Base-by-base conservation (phyloP, 1,284 basidiomycete genomes). In the Apiotrichum gamsii region DNA sequence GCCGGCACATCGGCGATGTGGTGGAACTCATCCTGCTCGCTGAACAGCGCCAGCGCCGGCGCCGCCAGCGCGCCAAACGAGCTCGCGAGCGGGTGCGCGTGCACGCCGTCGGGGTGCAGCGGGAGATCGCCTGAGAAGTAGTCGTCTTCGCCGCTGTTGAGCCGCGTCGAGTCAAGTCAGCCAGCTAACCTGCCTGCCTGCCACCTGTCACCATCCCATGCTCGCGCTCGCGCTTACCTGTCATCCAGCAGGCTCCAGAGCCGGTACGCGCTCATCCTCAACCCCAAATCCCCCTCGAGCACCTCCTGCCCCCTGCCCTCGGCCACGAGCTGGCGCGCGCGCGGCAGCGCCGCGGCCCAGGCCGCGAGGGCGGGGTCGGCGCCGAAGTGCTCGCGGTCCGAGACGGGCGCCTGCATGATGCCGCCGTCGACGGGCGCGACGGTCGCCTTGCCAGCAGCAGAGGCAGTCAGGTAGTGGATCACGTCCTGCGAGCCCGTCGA, bases 401-500 rank as follows among this genome's bases (percentile, higher is more conserved):
- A 69, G 8, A 64, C 69, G 13, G 72, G 67, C 1, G 70, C 72
- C 52, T 74, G 72, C 52, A 74, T 65, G 52, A 74, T 73, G 4
- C 67, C 72, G 2, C 65, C 68, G 11, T 64, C 48, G 31, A 69
- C 61, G 8, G 31, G 24, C n/a, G 57, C 35, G 11, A 8, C 2
- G 8, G 15, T 23, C 8, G 11, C 25, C n/a, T n/a, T n/a, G 11
- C 25, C 25, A 28, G 8, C 8, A 6, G 25, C 25, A 6, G 8
- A 51, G 14, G 56, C 53, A 21, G 61, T 56, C 25, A 72, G 61
- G 58, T 70, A 72, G 37, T 64, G 61, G 16, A 72, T 66, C 19
- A 69, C 63, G 45, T 72, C 70, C 53, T 74, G 72, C 13, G 62
- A 69, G 11, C 72, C 72, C 6, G 72, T 74, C 4, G 66, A 69